Conservation (phyloP, 805 yeast genomes). For the Candida morakotiae region DNA sequence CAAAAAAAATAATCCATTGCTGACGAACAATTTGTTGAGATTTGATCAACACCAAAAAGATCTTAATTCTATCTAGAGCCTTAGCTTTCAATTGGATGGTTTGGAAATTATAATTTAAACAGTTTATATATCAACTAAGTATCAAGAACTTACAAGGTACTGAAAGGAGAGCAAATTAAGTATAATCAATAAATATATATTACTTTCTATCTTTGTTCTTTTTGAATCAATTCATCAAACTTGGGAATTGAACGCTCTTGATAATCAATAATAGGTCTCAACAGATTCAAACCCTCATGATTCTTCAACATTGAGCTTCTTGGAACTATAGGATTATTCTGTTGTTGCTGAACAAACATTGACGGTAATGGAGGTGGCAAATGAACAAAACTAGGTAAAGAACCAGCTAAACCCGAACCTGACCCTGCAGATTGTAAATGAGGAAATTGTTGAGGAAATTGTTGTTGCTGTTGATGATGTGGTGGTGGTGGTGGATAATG, state of each 20-base stretch:
- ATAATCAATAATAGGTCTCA: neutral
- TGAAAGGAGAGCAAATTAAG: too few relatives aligned
- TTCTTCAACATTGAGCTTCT: neutral
- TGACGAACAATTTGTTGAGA: too few relatives aligned
- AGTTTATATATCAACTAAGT: too few relatives aligned
- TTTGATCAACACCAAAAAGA: too few relatives aligned
- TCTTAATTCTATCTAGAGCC: too few relatives aligned
- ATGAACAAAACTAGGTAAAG: neutral
- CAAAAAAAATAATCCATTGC: too few relatives aligned
- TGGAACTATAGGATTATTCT: neutral
- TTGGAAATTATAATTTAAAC: too few relatives aligned
- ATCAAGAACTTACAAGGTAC: too few relatives aligned
- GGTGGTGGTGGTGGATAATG: neutral
- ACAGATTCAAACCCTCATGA: neutral
- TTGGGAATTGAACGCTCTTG: neutral
- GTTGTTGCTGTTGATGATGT: conserved; percentile 3
- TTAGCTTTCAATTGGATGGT: too few relatives aligned
- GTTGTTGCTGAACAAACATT: too few relatives aligned
- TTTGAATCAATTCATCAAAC: neutral
- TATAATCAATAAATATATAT: too few relatives aligned
- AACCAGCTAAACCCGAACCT: neutral
- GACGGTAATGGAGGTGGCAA: neutral
- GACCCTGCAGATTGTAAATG: neutral
- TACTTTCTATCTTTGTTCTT: too few relatives aligned
- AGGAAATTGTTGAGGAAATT: neutral